Conservation (phyloP, 208 protist genomes). For the Trypanosomatidae sp. region DNA sequence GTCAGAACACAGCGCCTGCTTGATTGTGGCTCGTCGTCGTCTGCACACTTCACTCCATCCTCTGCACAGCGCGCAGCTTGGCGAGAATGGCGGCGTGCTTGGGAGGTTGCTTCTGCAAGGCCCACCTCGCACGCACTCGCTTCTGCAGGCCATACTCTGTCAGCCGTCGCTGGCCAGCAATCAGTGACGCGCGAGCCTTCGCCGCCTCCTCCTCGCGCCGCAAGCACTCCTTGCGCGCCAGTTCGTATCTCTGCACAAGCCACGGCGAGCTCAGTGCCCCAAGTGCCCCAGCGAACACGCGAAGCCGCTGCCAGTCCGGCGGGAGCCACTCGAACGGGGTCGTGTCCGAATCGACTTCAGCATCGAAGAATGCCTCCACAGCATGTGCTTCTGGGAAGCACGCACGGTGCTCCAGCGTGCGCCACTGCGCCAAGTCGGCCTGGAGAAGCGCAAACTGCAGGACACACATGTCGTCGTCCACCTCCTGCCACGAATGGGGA, state of each 20-base stretch:
- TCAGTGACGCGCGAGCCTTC: conserved; percentile 5
- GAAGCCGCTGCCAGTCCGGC: conserved; percentile 67
- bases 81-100: conserved; percentile 41
- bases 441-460: conserved; percentile 47
- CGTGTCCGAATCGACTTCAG: conserved; percentile 49
- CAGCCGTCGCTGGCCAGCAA: conserved; percentile 34
- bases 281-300: conserved; percentile 49
- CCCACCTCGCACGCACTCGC: conserved; percentile 26
- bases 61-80: conserved; percentile 38
- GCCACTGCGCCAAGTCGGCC: conserved; percentile 40
- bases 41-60: neutral
- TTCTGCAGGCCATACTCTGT: conserved; percentile 48
- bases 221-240: conserved; percentile 48
- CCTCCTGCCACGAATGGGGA: conserved; percentile 31
- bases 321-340: conserved; percentile 33
- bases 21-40: neutral
- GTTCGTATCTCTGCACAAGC: conserved; percentile 55
- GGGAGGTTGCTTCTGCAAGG: conserved; percentile 63
- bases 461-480: conserved; percentile 44
- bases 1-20: neutral
- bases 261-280: conserved; percentile 55
- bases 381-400: conserved; percentile 46
- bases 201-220: conserved; percentile 18
- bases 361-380: conserved; percentile 62
- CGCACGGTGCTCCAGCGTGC: conserved; percentile 23